phyloP scores from a whole-genome alignment of 805 yeast species.

The Suhomyces xylopsoci region DNA sequence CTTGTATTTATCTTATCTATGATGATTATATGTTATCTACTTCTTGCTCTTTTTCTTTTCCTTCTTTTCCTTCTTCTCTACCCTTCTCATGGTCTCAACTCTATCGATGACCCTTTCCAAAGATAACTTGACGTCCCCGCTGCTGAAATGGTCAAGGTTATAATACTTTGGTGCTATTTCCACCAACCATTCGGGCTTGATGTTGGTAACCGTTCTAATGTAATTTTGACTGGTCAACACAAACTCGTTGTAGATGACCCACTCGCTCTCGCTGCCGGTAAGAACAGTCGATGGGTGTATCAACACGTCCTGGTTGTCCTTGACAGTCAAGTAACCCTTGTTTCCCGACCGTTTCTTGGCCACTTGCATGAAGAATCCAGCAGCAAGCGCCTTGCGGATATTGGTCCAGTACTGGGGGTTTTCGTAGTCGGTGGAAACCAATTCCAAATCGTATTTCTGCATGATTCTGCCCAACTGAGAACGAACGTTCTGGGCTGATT shows the following conservation, averaged over 20 bases:
- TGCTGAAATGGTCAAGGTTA: slow-evolving; percentile 57
- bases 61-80: slow-evolving; percentile 4
- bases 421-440: slow-evolving; percentile 62
- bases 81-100: slow-evolving; percentile 5
- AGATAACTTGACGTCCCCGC: slow-evolving; percentile 70
- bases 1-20: no score
- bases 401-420: slow-evolving; percentile 65
- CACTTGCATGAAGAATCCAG: slow-evolving; percentile 98
- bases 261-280: slow-evolving; percentile 76
- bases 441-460: slow-evolving; percentile 74
- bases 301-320: slow-evolving; percentile 93
- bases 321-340: slow-evolving; percentile 80
- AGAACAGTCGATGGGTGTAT: slow-evolving; percentile 92
- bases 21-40: no score
- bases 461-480: slow-evolving; percentile 78
- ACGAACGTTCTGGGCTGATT: slow-evolving; percentile 84
- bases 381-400: slow-evolving; percentile 78
- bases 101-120: slow-evolving; percentile 50
- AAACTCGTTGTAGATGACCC: slow-evolving; percentile 94
- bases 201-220: slow-evolving; percentile 87
- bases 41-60: slow-evolving; percentile 3
- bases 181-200: slow-evolving; percentile 89
- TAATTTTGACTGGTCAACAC: slow-evolving; percentile 91
- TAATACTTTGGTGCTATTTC: slow-evolving; percentile 76
- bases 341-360: slow-evolving; percentile 85